Evolutionary conservation across 2,329 filamentous ascomycete genomes (phyloP).

Genomic region (Juglanconis oblonga): DNA sequence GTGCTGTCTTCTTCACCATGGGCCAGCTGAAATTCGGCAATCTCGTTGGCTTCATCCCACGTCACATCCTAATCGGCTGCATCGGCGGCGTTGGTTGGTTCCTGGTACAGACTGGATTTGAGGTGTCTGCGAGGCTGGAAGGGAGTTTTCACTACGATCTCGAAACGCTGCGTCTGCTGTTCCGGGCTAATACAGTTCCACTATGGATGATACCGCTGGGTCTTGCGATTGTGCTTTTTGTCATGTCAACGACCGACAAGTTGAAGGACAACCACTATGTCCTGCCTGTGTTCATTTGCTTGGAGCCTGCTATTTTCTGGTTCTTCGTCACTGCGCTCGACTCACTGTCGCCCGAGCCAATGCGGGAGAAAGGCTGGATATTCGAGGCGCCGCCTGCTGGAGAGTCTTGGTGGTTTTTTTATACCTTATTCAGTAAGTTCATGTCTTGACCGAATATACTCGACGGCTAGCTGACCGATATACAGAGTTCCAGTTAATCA

Average conservation of each 20-base stretch:
- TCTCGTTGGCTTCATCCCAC: slow-evolving; percentile 93
- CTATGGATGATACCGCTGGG: slow-evolving; percentile 81
- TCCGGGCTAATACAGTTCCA: slow-evolving; percentile 69
- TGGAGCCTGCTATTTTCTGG: slow-evolving; percentile 75
- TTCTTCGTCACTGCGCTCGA: slow-evolving; percentile 70
- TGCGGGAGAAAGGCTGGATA: slow-evolving; percentile 81
- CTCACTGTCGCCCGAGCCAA: slow-evolving; percentile 59
- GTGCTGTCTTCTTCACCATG: slow-evolving; percentile 87
- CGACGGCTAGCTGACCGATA: slow-evolving; percentile 21
- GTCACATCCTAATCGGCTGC: slow-evolving; percentile 93
- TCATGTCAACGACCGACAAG: slow-evolving; percentile 41
- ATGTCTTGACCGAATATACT: background rate
- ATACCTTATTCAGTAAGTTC: slow-evolving; percentile 81
- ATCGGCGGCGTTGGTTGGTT: slow-evolving; percentile 98
- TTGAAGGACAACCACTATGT: slow-evolving; percentile 78
- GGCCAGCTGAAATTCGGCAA: slow-evolving; percentile 85
- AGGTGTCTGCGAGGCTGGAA: slow-evolving; percentile 86
- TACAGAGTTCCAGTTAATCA: slow-evolving; percentile 73
- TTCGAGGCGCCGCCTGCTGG: slow-evolving; percentile 81
- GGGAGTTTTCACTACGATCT: slow-evolving; percentile 81
- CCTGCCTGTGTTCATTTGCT: slow-evolving; percentile 80
- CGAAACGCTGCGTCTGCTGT: slow-evolving; percentile 70
- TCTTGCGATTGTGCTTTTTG: slow-evolving; percentile 72
- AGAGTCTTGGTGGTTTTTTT: slow-evolving; percentile 97
- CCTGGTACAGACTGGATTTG: slow-evolving; percentile 83